Evolutionary conservation across 768 basidiomycete genomes (phyloP), one percentile per base, ranked within the genome.

Genomic region (Melanogaster broomeanus): DNA sequence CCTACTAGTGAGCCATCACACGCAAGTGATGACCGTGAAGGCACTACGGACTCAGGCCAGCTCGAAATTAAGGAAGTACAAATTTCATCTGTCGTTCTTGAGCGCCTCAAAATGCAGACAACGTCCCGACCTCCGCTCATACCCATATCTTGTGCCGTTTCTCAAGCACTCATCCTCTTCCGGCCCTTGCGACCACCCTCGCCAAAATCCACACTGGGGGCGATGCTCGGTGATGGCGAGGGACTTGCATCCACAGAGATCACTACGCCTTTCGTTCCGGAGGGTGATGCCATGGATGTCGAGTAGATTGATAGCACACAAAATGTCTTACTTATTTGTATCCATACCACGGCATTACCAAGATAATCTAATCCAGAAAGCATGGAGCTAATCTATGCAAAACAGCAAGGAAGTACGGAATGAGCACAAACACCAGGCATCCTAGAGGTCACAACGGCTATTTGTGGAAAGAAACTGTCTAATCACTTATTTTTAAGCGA

Each of bases 131-230:
- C 52, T 16, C 50, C 66, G 27, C 53, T 69, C 30, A 48, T 65
- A 15, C 61, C 57, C 3, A 49, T 61, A 10, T 24, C 57, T 21
- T 28, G 39, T 19, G 63, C 53, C 27, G 38, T 52, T 9, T 58
- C 61, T 25, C 78, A 77, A 53, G 84, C 84, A 4, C 74, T 86
- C 19, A 76, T 86, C 16, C 62, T 86, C 7, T 86, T 79, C 61
- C 74, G 71, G 53, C 74, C 84, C 2, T 67, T 74, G 10, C 57
- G 46, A 28, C 52, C 56, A 8, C 66, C 72, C 28, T 56, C 54
- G 30, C 59, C 61, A 18, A 48, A 21, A 18, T 31, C 21, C 6
- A 11, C 28, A 18, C 8, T 3, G 13, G 51, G 35, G 18, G 24
- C 9, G 3, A 18, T 15, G 30, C 48, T 61, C 52, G 55, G 59